Evolutionary conservation across 306 rosid species (phyloP).

Genomic region (Prunus mira): DNA sequence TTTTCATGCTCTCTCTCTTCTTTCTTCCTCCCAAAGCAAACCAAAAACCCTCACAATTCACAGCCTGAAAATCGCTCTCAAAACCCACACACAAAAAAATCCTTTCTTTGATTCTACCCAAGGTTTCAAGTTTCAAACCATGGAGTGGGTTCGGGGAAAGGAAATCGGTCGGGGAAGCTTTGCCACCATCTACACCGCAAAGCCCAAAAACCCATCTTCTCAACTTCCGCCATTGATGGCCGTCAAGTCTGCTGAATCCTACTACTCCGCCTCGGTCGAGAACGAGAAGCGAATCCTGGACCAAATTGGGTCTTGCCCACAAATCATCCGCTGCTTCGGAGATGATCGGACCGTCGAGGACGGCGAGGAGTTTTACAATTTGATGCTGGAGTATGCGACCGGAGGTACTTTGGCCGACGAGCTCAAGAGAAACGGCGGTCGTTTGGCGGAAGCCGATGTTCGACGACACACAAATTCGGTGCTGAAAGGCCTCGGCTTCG

Average conservation of each 20-base stretch:
- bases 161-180: slow-evolving; percentile 69
- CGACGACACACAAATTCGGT: slow-evolving; percentile 44
- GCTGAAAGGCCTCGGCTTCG: slow-evolving; percentile 42
- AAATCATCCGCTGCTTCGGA: slow-evolving; percentile 49
- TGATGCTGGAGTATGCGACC: slow-evolving; percentile 67
- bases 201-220: slow-evolving; percentile 11
- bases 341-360: slow-evolving; percentile 39
- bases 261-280: slow-evolving; percentile 29
- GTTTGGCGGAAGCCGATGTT: slow-evolving; percentile 40
- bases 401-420: slow-evolving; percentile 55
- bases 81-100: not conserved
- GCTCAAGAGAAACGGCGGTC: slow-evolving; percentile 44
- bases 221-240: slow-evolving; percentile 34
- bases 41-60: not conserved
- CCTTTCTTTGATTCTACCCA: not conserved
- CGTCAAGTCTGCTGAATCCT: slow-evolving; percentile 45
- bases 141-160: slow-evolving; percentile 82
- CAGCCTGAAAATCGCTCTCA: too few species aligned
- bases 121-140: not conserved
- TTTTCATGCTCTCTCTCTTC: not conserved
- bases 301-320: slow-evolving; percentile 40
- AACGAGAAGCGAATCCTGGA: slow-evolving; percentile 58
- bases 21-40: slow-evolving; percentile 1
- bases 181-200: slow-evolving; percentile 57
- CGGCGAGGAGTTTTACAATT: slow-evolving; percentile 40